Evolutionary conservation across 2,329 filamentous ascomycete species (phyloP), one percentile per base, ranked within the genome.

Genomic region (Cryphonectria naterciae): DNA sequence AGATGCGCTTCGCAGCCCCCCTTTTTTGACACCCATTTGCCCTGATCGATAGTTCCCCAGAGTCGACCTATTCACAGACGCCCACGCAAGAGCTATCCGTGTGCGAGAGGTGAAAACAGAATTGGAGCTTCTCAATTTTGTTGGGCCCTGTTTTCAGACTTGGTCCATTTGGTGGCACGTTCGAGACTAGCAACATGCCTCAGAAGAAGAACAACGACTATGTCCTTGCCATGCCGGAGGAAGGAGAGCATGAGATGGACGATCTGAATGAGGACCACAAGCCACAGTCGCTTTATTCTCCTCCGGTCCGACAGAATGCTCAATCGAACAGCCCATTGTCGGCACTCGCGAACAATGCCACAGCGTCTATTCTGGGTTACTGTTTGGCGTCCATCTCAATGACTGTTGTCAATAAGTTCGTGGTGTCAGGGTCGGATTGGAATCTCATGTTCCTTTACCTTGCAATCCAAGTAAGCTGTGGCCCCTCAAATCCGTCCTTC

Each of bases 351-450:
- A 93, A 94, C 83, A 96, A 90, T 81, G 93, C 94, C 19, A 85
- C 89, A 60, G 80, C 96, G 62, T 94, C 95, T 32, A 93, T 99
- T 77, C 79, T 97, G 75, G 90, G 93, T 63, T 99, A 99, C 86
- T 99, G 96, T 82, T 86, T 92, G 77, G 93, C 95, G 67, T 98
- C 95, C n/a, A 99, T 99, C 79, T 89, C 95, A 81, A 99, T 99
- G 96, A 99, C 96, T 7, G 93, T 98, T 22, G 96, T 97, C 81
- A 99, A 99, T 85, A 99, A 99, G 87, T 99, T 96, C 81, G 95
- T 98, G 73, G 89, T 99, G 63, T 98, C 94, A 10, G 96, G 96
- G 72, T 87, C 88, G 65, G 89, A 92, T 75, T 99, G 97, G 89
- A 99, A 99, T 83, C 84, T 99, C 77, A 97, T 97, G 83, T 97